Evolutionary conservation across 495 filamentous ascomycete species (phyloP).

Genomic region (Neurospora sp.): DNA sequence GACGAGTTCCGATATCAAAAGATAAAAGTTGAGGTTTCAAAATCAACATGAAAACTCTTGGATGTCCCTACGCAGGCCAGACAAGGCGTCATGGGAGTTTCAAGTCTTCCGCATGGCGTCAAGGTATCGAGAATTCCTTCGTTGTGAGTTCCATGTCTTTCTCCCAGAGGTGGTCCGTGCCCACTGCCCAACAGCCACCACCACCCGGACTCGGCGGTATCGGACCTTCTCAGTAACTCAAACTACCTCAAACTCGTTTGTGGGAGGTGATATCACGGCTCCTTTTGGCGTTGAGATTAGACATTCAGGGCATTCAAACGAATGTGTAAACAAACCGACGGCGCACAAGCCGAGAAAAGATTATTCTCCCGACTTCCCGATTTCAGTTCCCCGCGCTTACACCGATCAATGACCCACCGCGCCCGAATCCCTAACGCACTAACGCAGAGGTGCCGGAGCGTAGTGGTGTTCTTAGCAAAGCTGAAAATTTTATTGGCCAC

Average conservation of each 20-base stretch:
- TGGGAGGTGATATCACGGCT: neutral
- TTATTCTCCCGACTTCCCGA: neutral
- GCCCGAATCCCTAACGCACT: neutral
- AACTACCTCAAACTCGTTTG: too few species aligned
- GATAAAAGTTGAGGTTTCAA: neutral
- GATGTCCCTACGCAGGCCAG: neutral
- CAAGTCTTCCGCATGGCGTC: neutral
- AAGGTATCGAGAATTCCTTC: neutral
- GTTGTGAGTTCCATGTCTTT: neutral
- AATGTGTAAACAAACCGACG: neutral
- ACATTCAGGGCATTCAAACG: neutral
- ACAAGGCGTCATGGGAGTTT: neutral
- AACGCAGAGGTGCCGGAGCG: neutral
- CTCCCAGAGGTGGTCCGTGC: neutral
- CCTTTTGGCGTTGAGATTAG: neutral
- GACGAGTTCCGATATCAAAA: neutral
- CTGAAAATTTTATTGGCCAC: slow-evolving; percentile 14
- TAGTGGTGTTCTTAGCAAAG: neutral
- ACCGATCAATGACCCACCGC: neutral
- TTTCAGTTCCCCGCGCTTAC: neutral
- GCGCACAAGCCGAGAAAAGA: neutral
- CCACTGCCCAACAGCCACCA: neutral
- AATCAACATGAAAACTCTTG: neutral
- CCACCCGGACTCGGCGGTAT: neutral
- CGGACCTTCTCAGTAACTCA: neutral